Evolutionary conservation across 371 early-diverging fungal species (phyloP), one percentile per base, ranked within the genome.

Genomic region (Mucor sp.): DNA sequence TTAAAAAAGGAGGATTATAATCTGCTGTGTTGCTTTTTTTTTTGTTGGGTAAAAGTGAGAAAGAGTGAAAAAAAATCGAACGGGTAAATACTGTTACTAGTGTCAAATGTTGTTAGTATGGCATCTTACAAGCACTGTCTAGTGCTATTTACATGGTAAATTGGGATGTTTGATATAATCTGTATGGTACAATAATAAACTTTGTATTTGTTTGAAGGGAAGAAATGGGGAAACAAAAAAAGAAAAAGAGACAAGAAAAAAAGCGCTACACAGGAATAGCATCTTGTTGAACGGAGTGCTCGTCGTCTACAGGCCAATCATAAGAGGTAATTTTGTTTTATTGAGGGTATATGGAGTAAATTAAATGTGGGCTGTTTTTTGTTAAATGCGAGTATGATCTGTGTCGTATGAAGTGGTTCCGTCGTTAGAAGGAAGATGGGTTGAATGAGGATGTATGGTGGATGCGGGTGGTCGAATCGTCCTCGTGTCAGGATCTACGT

Each of bases 331-430:
- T 27, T 53, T 53, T 53, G 27, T 53, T 53, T 53, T 53, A 53
- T 53, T 47, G 55, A 14, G 55, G 57, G 33, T 57, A 28, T 57
- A 57, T 57, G 28, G 28, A 57, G n/a, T 32, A 57, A 56, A 57
- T 57, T 57, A 41, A 17, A 39, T 39, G 39, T 39, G 12, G 12
- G 6, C n/a, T n/a, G n/a, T 53, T 53, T 12, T 4, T 55, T 21
- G 12, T 53, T 53, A 53, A 53, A 53, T 53, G 27, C 57, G 58
- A 47, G 65, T 65, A 48, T 65, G 48, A 14, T 65, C 65, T 25
- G 65, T 65, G 48, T 65, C 65, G 25, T 48, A 47, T 32, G 65
- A 65, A 25, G 59, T 58, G 30, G 61, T 47, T 15, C 61, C 61
- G 7, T 30, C 61, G 6, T 30, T 2, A 15, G 41, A 14, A 17